phyloP scores from a whole-genome alignment of 257 asterid genomes.

The Voacanga thouarsii region DNA sequence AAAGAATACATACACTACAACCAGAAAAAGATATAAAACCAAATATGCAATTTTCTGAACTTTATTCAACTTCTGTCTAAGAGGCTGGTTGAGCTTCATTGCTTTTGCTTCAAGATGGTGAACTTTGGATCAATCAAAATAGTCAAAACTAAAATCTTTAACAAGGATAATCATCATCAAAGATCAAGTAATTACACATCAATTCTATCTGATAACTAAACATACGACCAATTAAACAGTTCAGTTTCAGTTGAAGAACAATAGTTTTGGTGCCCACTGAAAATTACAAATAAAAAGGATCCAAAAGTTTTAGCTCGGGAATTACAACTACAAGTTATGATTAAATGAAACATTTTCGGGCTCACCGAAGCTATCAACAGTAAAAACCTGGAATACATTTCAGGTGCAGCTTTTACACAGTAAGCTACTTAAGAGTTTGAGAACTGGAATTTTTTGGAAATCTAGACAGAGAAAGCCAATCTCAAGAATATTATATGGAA shows the following conservation, averaged over 20 bases:
- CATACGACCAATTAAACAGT: neutral
- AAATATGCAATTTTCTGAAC: neutral
- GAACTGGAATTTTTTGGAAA: neutral
- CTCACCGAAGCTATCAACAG: neutral
- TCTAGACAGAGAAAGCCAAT: neutral
- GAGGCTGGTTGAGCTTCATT: neutral
- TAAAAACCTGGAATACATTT: neutral
- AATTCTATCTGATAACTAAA: neutral
- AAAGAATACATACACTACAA: neutral
- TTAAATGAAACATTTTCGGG: neutral
- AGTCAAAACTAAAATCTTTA: neutral
- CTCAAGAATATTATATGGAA: neutral
- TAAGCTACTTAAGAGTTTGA: neutral
- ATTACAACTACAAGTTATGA: neutral
- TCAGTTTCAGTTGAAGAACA: neutral
- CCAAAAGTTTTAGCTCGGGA: neutral
- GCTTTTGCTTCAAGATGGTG: neutral
- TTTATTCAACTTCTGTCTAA: neutral
- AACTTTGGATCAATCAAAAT: neutral
- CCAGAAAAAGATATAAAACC: neutral
- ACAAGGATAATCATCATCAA: neutral
- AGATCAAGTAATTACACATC: neutral
- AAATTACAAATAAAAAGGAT: neutral
- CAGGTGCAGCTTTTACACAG: neutral
- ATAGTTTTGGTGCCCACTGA: neutral